Percentiles rank a stretch among this genome's conserved stretches.
These are phyloP conservation scores for Dictyostelium discoideum DNA, from an alignment of 78 protist species.

Conservation along the genomic window dicty_2.7 NC_007088.5:4877001-4877500, in stretches of 20 bases:
- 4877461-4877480: neutral
- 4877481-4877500: too few relatives aligned
- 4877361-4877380: constrained; percentile 77
- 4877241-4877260: constrained; percentile 28
- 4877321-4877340: constrained; percentile 24
- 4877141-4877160: constrained; percentile 78
- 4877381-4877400: constrained; percentile 2
- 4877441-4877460: constrained; percentile 16
- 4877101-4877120: constrained; percentile 74
- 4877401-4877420: constrained; percentile 80
- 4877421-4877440: constrained; percentile 85
- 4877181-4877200: constrained; percentile 43
- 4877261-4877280: constrained; percentile 86
- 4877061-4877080: constrained; percentile 88
- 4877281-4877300: constrained; percentile 84
- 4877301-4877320: constrained; percentile 75
- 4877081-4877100: constrained; percentile 75
- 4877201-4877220: constrained; percentile 16
- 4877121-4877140: constrained; percentile 24
- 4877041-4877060: constrained; percentile 75
- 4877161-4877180: constrained; percentile 22
- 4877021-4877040: constrained; percentile 83
- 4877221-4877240: constrained; percentile 55
- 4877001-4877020: constrained; percentile 41
- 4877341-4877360: constrained; percentile 86